These are phyloP conservation scores for Sugiyamaella boreocaroliniensis DNA, from an alignment of 805 yeast genomes.

Conservation along the genomic window DNA sequence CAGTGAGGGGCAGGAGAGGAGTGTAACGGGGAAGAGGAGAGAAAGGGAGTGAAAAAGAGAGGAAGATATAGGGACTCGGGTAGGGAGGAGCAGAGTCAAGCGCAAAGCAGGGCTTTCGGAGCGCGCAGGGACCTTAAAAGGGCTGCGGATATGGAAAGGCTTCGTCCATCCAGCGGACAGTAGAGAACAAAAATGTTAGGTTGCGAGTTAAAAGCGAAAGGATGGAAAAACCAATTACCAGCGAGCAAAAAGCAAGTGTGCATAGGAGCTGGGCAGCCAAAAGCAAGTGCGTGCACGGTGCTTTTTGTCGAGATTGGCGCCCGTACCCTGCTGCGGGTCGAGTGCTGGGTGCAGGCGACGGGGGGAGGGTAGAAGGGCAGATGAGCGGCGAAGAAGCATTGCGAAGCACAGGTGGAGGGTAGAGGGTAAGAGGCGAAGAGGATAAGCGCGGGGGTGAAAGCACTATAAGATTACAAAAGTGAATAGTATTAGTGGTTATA, in stretches of 20 bases:
- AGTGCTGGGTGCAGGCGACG: neutral
- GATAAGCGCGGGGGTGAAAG: too few species aligned
- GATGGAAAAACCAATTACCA: neutral
- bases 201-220: neutral
- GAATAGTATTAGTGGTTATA: too few species aligned
- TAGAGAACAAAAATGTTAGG: neutral
- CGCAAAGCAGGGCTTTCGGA: too few species aligned
- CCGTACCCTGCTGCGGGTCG: neutral
- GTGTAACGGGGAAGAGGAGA: too few species aligned
- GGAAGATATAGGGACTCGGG: too few species aligned
- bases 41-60: too few species aligned
- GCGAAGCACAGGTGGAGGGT: too few species aligned
- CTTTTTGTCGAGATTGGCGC: neutral
- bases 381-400: neutral
- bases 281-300: neutral
- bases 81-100: too few species aligned
- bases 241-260: neutral
- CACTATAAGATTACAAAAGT: too few species aligned
- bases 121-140: neutral
- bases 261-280: neutral
- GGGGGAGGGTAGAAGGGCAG: neutral
- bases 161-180: neutral
- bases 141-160: neutral
- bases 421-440: too few species aligned
- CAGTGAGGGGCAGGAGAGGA: too few species aligned